phyloP scores from a whole-genome alignment of 1,284 basidiomycete genomes.

The Vanrija sp. region DNA sequence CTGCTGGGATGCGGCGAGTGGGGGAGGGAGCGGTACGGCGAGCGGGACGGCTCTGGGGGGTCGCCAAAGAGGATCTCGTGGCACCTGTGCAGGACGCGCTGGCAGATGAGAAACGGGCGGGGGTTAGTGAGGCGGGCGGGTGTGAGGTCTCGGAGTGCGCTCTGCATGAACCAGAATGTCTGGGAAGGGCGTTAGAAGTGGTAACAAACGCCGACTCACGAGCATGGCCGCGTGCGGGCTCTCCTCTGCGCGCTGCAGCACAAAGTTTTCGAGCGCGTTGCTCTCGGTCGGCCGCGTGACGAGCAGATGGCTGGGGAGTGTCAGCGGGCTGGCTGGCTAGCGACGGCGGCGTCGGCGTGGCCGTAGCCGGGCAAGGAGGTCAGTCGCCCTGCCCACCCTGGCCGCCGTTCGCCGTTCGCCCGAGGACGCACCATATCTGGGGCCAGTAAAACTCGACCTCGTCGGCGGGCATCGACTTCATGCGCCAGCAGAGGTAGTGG shows the following conservation, averaged over 20 bases:
- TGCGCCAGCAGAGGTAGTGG: slow-evolving; percentile 83
- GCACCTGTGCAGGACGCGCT: slow-evolving; percentile 84
- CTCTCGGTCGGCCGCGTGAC: slow-evolving; percentile 85
- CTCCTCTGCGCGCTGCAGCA: slow-evolving; percentile 76
- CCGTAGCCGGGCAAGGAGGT: too few relatives aligned
- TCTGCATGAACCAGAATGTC: slow-evolving; percentile 98
- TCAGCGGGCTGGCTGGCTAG: not conserved
- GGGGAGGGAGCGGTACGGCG: slow-evolving; percentile 61
- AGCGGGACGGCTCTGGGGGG: slow-evolving; percentile 60
- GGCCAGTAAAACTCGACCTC: slow-evolving; percentile 95
- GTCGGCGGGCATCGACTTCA: slow-evolving; percentile 68
- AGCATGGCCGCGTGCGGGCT: slow-evolving; percentile 92
- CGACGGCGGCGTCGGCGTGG: not conserved
- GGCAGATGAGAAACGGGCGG: slow-evolving; percentile 83
- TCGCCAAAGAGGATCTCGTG: slow-evolving; percentile 97
- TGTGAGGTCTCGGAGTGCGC: slow-evolving; percentile 81
- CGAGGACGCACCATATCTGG: slow-evolving; percentile 71
- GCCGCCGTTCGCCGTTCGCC: not conserved
- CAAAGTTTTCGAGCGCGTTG: slow-evolving; percentile 84
- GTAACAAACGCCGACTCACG: slow-evolving; percentile 56
- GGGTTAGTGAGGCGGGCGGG: slow-evolving; percentile 60
- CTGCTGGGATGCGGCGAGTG: slow-evolving; percentile 33
- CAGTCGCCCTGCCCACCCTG: not conserved
- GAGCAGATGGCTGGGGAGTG: slow-evolving; percentile 69
- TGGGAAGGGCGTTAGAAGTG: slow-evolving; percentile 41